Evolutionary conservation across 768 basidiomycete genomes (phyloP).

Genomic region (Amanita fuliginea): DNA sequence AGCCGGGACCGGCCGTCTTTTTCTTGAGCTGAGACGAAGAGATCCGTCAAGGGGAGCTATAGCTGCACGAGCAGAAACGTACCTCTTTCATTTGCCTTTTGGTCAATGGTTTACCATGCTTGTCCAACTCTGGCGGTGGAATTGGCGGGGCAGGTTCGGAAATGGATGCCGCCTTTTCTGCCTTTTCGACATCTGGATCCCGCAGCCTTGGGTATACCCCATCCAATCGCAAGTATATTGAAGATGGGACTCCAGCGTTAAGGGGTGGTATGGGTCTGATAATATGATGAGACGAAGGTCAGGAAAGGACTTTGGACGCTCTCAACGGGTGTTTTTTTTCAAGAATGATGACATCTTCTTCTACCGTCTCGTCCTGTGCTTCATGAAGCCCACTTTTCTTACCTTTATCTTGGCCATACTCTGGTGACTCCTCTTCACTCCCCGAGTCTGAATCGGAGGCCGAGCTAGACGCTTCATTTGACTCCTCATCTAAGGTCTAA

Average conservation of each 20-base stretch:
- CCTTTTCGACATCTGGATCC: conserved; percentile 51
- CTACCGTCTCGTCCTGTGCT: no score
- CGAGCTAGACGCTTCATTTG: not conserved
- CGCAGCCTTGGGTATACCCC: conserved; percentile 34
- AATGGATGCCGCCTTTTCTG: conserved; percentile 36
- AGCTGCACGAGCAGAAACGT: conserved; percentile 10
- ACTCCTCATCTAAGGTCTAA: not conserved
- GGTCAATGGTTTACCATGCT: conserved; percentile 56
- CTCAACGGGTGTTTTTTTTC: conserved; percentile 25
- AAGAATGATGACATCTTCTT: conserved; percentile 48
- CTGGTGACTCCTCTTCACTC: conserved; percentile 32
- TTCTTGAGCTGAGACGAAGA: conserved; percentile 43
- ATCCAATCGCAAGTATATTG: conserved; percentile 50
- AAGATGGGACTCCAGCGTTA: conserved; percentile 55
- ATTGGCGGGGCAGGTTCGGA: conserved; percentile 49
- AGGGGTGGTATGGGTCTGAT: conserved; percentile 50
- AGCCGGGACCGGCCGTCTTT: conserved; percentile 66
- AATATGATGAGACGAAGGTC: conserved; percentile 3
- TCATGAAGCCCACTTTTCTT: no score
- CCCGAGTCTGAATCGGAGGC: conserved; percentile 19
- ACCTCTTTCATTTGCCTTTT: conserved; percentile 68
- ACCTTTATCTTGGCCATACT: conserved; percentile 50
- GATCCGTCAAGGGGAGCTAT: not conserved
- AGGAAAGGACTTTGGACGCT: conserved; percentile 6
- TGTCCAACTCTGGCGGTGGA: conserved; percentile 47